Evolutionary conservation across 805 yeast genomes (phyloP), one percentile per base, ranked within the genome.

Genomic region (Myxozyma lipomycoides): DNA sequence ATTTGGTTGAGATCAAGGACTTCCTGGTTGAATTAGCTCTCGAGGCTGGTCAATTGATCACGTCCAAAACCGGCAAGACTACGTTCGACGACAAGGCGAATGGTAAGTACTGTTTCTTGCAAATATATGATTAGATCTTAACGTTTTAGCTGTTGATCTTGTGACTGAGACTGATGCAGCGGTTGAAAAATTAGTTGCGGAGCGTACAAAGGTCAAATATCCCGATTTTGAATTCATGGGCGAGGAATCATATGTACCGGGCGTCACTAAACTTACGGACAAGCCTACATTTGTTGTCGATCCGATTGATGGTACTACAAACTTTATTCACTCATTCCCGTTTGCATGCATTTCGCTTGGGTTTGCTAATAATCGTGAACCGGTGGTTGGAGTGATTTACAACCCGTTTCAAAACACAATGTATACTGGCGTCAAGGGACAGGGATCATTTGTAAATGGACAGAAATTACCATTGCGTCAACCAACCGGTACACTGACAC

Each of bases 311-410:
- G 62, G 62, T 10, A 81, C 86, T 1, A 79, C 84, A 3, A 78
- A 81, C 64, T 81, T 81, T 64, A 74, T 81, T 45, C 86, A 81
- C 62, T 73, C 71, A 41, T 81, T 78, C 67, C 86, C 85, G 1
- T 77, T 72, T 62, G 74, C 81, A 40, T 81, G 84, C 64, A 78
- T 79, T 43, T 81, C 85, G 0, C 61, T 81, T 35, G 85, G 85
- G 0, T 72, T 81, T 47, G 72, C 83, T 1, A 64, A 76, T 17
- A 62, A 70, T 52, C 70, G 72, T 37, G 64, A 64, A 47, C 77
- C 85, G 1, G 76, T 70, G 0, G 81, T 81, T n/a, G 86, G 86
- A 24, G 86, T 80, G 10, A 76, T 81, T n/a, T 81, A 72, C 63
- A 81, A 80, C 62, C 86, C 86, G 6, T 78, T 77, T 56, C 61